Conservation (phyloP, 2,329 filamentous ascomycete genomes). For the Trichocomaceae sp. region DNA sequence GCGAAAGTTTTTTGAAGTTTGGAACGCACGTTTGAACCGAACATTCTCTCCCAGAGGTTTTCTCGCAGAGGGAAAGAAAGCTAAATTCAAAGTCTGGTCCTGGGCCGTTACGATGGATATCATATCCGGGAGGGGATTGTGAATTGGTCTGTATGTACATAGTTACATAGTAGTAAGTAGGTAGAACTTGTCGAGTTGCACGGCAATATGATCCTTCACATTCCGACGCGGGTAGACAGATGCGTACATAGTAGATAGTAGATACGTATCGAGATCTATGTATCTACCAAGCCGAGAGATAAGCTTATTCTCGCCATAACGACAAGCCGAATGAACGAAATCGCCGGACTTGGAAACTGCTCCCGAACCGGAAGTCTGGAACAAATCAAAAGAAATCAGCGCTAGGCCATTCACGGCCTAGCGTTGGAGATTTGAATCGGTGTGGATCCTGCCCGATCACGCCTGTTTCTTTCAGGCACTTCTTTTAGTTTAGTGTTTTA, state of each 20-base stretch:
- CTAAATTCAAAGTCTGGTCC: background rate
- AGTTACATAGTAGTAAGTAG: no score
- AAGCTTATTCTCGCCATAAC: conserved; percentile 2
- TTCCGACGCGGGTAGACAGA: background rate
- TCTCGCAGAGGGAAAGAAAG: no score
- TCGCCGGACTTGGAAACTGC: conserved; percentile 10
- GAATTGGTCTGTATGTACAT: background rate
- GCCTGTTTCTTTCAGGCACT: conserved; percentile 10
- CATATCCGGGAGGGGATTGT: background rate
- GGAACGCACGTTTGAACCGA: background rate
- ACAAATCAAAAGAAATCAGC: no score
- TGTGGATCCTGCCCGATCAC: no score
- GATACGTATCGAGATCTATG: background rate
- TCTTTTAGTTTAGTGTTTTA: no score
- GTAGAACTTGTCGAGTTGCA: background rate
- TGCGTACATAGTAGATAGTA: background rate
- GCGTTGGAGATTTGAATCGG: no score
- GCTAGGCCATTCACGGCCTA: no score
- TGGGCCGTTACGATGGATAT: background rate
- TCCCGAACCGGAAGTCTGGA: background rate
- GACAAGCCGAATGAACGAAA: background rate
- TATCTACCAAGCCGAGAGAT: background rate
- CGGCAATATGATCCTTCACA: background rate
- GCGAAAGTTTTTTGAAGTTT: background rate
- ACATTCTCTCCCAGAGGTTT: background rate